Conservation (phyloP, 1,284 basidiomycete species). For the Irpex sp. region DNA sequence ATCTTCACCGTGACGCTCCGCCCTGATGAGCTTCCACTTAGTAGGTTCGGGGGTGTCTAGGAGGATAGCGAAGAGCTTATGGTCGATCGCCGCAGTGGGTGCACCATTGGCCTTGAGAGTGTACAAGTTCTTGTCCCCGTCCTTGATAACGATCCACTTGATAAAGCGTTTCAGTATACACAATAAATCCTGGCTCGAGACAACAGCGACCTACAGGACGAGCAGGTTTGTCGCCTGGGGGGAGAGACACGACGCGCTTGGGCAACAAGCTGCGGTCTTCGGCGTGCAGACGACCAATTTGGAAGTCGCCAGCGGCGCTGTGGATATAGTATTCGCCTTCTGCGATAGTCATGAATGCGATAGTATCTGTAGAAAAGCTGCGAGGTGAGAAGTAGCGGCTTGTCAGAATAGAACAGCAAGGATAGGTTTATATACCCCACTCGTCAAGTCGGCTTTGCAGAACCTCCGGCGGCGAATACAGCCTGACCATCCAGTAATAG, state of each 20-base stretch:
- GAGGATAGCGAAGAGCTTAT: conserved; percentile 1
- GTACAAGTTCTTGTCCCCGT: neutral
- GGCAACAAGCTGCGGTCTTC: neutral
- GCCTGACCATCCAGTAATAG: too few relatives aligned
- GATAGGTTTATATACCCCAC: too few relatives aligned
- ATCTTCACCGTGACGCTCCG: neutral
- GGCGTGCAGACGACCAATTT: neutral
- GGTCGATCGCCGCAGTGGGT: neutral
- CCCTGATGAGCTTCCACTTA: neutral
- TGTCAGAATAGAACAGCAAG: too few relatives aligned
- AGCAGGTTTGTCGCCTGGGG: neutral
- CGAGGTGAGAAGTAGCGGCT: too few relatives aligned
- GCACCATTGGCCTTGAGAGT: neutral
- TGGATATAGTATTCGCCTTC: neutral
- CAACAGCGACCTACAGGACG: neutral
- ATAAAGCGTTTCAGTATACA: too few relatives aligned
- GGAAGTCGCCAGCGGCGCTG: neutral
- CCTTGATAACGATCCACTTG: neutral
- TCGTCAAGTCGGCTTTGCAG: too few relatives aligned
- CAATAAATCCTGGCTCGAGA: neutral
- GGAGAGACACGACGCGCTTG: neutral
- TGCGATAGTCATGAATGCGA: neutral
- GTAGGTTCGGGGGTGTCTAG: neutral
- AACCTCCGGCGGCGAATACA: too few relatives aligned
- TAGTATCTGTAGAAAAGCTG: too few relatives aligned